Evolutionary conservation across 306 rosid species (phyloP).

Genomic region (Fagus sylvatica): DNA sequence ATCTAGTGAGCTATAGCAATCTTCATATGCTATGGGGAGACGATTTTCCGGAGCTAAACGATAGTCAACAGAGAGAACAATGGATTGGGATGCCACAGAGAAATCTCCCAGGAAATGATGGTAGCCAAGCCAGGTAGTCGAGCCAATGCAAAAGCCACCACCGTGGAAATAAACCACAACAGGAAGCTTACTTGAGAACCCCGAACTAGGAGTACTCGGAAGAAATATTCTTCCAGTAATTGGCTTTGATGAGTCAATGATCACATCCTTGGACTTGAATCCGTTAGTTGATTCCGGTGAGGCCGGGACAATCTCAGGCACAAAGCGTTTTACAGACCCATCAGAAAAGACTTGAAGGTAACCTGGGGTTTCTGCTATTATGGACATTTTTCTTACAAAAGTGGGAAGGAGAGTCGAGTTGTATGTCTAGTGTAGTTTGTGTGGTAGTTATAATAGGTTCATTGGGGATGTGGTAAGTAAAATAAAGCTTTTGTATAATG

Average conservation of each 20-base stretch:
- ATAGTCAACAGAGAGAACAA: conserved; percentile 69
- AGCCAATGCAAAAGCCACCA: conserved; percentile 91
- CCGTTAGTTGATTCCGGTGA: conserved; percentile 34
- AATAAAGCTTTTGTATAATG: neutral
- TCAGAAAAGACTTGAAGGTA: conserved; percentile 62
- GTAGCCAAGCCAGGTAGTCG: conserved; percentile 85
- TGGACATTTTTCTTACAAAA: conserved; percentile 44
- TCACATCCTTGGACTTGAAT: conserved; percentile 63
- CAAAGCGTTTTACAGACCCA: conserved; percentile 69
- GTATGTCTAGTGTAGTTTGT: neutral
- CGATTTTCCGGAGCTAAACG: conserved; percentile 81
- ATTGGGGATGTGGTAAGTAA: neutral
- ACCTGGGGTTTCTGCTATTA: conserved; percentile 59
- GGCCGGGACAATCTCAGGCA: conserved; percentile 40
- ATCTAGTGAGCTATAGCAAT: conserved; percentile 58
- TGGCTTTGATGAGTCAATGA: conserved; percentile 53
- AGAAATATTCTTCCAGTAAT: conserved; percentile 67
- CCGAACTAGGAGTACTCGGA: conserved; percentile 30
- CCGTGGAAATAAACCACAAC: conserved; percentile 82
- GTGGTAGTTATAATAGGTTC: neutral
- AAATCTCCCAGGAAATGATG: conserved; percentile 64
- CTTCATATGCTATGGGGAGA: conserved; percentile 74
- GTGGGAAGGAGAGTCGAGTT: neutral
- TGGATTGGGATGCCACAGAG: conserved; percentile 44
- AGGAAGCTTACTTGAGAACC: conserved; percentile 36